Percentiles rank a stretch among this genome's conserved stretches.
phyloP scores from a whole-genome alignment of 345 rosid genomes.

The Eucalyptus regnans region DNA sequence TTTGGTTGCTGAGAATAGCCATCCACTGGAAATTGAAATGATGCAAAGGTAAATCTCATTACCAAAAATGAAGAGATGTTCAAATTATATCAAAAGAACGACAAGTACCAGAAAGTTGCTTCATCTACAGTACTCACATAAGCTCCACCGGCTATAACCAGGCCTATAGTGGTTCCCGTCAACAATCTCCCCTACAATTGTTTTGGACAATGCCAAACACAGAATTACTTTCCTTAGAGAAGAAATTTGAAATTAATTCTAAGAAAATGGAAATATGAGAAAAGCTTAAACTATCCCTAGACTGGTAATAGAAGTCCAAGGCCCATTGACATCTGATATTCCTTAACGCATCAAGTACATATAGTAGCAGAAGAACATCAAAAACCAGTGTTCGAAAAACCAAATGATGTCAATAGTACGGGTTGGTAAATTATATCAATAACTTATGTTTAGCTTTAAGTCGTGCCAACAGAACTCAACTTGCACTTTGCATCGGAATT shows the following conservation, averaged over 20 bases:
- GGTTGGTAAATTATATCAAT: not conserved
- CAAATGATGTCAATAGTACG: not conserved
- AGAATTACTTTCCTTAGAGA: not conserved
- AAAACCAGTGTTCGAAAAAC: not conserved
- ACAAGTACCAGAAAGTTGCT: conserved; percentile 90
- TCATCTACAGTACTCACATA: conserved; percentile 95
- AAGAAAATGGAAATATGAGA: not conserved
- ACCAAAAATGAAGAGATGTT: not conserved
- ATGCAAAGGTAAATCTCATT: not conserved
- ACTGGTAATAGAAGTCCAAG: not conserved
- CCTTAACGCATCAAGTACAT: not conserved
- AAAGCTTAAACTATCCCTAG: not conserved
- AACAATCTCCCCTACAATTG: conserved; percentile 60
- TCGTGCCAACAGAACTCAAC: not conserved
- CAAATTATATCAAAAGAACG: not conserved
- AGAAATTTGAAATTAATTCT: not conserved
- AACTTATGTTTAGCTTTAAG: not conserved
- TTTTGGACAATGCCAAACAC: not conserved
- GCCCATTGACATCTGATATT: not conserved
- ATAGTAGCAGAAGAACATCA: not conserved
- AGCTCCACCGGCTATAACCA: conserved; percentile 88
- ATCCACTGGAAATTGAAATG: conserved; percentile 47
- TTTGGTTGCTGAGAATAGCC: conserved; percentile 90
- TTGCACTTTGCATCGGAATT: not conserved
- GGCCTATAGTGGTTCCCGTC: conserved; percentile 76